Percentiles rank a stretch among this genome's conserved stretches.
phyloP scores from a whole-genome alignment of 257 asterid species.

The Solanum infundibuliforme region DNA sequence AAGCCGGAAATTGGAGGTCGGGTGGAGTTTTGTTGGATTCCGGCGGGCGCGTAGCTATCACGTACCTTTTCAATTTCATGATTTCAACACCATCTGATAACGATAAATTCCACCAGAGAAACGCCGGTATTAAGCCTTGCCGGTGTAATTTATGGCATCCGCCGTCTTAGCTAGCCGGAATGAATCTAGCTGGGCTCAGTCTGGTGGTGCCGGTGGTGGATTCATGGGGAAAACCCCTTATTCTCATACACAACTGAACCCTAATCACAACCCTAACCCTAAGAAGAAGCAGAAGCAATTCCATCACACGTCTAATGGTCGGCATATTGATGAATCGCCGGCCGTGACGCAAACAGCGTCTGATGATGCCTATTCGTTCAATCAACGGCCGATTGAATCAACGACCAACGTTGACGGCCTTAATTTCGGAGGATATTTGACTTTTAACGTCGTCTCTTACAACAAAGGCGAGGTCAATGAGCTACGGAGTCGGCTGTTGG shows the following conservation, averaged over 20 bases:
- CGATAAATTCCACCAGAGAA: conserved; percentile 25
- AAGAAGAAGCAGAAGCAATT: conserved; percentile 77
- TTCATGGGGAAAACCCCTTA: conserved; percentile 73
- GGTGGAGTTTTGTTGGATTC: background rate
- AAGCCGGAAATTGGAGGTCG: conserved; percentile 8
- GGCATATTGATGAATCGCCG: conserved; percentile 33
- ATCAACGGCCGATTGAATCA: conserved; percentile 38
- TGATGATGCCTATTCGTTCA: conserved; percentile 87
- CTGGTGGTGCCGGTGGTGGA: conserved; percentile 28
- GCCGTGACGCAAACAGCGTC: conserved; percentile 75
- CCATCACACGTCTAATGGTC: conserved; percentile 38
- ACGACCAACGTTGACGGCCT: conserved; percentile 35
- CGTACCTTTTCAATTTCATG: conserved; percentile 32
- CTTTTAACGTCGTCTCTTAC: conserved; percentile 41
- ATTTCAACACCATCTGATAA: conserved; percentile 4
- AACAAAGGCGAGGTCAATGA: conserved; percentile 44
- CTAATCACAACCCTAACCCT: conserved; percentile 60
- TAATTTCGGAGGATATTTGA: conserved; percentile 48
- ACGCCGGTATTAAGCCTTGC: conserved; percentile 30
- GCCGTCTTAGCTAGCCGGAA: conserved; percentile 81
- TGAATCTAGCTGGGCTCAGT: conserved; percentile 77
- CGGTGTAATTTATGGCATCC: conserved; percentile 70
- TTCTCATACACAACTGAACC: conserved; percentile 45
- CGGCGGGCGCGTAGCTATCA: conserved; percentile 13
- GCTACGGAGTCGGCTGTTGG: conserved; percentile 45